Base-by-base conservation (phyloP, 1,284 basidiomycete species). In the Cryptococcus hybrid region DNA sequence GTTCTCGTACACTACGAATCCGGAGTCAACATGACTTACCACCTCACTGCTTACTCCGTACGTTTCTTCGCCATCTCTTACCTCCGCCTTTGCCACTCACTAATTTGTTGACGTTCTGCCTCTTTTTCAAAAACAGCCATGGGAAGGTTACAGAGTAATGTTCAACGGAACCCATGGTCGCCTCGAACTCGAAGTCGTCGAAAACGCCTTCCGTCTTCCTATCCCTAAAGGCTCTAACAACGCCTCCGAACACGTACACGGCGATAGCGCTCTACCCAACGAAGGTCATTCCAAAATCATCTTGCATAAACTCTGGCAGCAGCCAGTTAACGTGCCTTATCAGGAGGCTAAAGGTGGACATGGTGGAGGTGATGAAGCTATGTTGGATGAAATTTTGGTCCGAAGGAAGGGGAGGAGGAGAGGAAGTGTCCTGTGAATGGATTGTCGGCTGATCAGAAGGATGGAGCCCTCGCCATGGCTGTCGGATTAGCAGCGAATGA, bases 81-180 rank as follows among this genome's bases (percentile, higher is more conserved):
- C 6, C 38, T 42, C 36, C 3, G 18, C 44, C 52, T 5, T 51
- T 4, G 30, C 30, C 30, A 3, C 3, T 30, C 30, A 30, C 30
- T 30, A 30, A 30, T 30, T 24, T 4, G 30, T 30, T 4, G 30
- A 30, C 30, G 30, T 30, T 11, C 47, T 49, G 24, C 39, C 34
- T 12, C 18, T 45, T 8, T 36, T 38, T 44, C 77, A 76, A 80
- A 79, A 15, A 24, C 50, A 71, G 66, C 71, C 71, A 51, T 74
- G 71, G 81, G 80, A 82, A 74, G 82, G 82, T 12, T 84, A 83
- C 65, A 76, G 79, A 39, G 82, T 83, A 50, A 82, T 82, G 80
- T 82, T 84, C 74, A 83, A 83, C 67, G 82, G 83, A 8, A 81
- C 80, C 42, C 75, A 79, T 37, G 83, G 83, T 6, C 80, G 83